Evolutionary conservation across 768 basidiomycete species (phyloP).

Genomic region (Tylopilus balloui): DNA sequence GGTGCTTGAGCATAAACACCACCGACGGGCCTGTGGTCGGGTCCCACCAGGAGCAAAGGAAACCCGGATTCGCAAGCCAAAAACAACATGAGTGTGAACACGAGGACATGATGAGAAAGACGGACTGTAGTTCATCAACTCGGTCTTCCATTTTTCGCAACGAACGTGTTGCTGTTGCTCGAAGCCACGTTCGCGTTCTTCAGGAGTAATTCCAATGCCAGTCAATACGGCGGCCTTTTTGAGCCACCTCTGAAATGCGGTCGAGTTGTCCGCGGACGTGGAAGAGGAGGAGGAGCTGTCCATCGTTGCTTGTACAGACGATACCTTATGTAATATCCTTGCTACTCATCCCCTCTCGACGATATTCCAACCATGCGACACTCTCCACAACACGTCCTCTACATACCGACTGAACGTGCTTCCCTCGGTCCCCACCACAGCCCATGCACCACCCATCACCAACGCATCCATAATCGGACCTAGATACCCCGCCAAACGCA

Average conservation of each 20-base stretch:
- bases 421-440: slow-evolving; percentile 62
- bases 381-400: slow-evolving; percentile 62
- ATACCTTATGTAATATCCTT: slow-evolving; percentile 6
- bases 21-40: slow-evolving; percentile 66
- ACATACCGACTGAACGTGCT: slow-evolving; percentile 77
- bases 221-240: slow-evolving; percentile 45
- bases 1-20: slow-evolving; percentile 88
- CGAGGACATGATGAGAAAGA: slow-evolving; percentile 17
- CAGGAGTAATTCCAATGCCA: slow-evolving; percentile 45
- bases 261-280: slow-evolving; percentile 21
- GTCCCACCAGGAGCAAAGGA: background rate
- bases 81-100: slow-evolving; percentile 4
- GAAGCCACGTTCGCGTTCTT: slow-evolving; percentile 36
- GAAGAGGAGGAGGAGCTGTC: slow-evolving; percentile 23
- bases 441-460: slow-evolving; percentile 54
- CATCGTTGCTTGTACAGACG: slow-evolving; percentile 21
- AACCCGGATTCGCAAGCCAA: slow-evolving; percentile 12
- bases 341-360: slow-evolving; percentile 40
- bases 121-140: slow-evolving; percentile 68
- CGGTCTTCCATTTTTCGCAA: slow-evolving; percentile 69
- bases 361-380: slow-evolving; percentile 49
- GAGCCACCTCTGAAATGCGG: slow-evolving; percentile 49
- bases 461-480: slow-evolving; percentile 68
- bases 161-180: slow-evolving; percentile 37
- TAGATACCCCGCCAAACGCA: slow-evolving; percentile 43